phyloP scores from a whole-genome alignment of 108 stramenopile species.

The Cyclotella baltica region DNA sequence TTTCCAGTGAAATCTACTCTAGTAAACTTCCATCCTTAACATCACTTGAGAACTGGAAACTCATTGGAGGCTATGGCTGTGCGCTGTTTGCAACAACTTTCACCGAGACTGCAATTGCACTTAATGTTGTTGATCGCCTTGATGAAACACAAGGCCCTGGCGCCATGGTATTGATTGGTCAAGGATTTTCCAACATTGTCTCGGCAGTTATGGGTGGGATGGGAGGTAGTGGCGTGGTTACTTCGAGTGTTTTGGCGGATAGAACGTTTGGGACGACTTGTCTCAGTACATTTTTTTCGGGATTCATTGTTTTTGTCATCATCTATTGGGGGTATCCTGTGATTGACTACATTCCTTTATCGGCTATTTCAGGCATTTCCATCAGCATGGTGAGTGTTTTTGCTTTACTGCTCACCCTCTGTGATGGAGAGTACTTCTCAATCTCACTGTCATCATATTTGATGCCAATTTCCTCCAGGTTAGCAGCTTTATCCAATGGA shows the following conservation, averaged over 20 bases:
- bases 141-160: constrained; percentile 50
- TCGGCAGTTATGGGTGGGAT: constrained; percentile 53
- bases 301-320: constrained; percentile 30
- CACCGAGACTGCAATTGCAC: constrained; percentile 51
- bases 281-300: constrained; percentile 49
- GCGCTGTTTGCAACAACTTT: constrained; percentile 50
- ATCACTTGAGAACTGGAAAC: constrained; percentile 49
- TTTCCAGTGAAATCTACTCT: constrained; percentile 24
- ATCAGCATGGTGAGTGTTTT: constrained; percentile 29
- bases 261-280: constrained; percentile 54
- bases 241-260: constrained; percentile 43
- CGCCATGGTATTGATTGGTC: constrained; percentile 43
- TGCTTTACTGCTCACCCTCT: neutral
- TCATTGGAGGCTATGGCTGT: constrained; percentile 41
- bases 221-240: constrained; percentile 51
- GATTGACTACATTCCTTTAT: constrained; percentile 52
- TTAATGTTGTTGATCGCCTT: constrained; percentile 51
- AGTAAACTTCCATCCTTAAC: constrained; percentile 36
- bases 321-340: constrained; percentile 49
- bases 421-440: neutral
- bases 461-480: constrained; percentile 2
- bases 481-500: constrained; percentile 55
- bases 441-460: too few relatives aligned
- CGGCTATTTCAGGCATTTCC: constrained; percentile 46
- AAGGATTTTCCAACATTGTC: constrained; percentile 50